These are phyloP conservation scores for Plectosphaerella cucumerina DNA, from an alignment of 2,329 filamentous ascomycete species.

Conservation along the genomic window DNA sequence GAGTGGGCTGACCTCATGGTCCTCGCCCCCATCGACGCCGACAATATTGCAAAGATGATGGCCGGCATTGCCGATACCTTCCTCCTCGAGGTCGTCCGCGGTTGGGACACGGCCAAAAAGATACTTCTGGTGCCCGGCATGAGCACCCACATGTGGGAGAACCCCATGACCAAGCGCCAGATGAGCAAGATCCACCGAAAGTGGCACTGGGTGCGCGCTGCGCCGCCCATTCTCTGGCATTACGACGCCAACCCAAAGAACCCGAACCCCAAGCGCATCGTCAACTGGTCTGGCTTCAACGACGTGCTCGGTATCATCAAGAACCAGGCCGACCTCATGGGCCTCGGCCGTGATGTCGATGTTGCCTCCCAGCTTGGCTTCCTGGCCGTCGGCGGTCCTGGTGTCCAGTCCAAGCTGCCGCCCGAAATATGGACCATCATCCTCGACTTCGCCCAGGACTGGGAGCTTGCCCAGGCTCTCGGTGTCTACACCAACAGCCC, in stretches of 20 bases:
- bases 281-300: slow-evolving; percentile 62
- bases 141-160: slow-evolving; percentile 86
- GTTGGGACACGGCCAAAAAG: slow-evolving; percentile 84
- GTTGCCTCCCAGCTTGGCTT: slow-evolving; percentile 37
- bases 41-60: slow-evolving; percentile 83
- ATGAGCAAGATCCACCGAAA: slow-evolving; percentile 77
- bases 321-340: slow-evolving; percentile 72
- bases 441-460: slow-evolving; percentile 79
- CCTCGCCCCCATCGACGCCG: slow-evolving; percentile 78
- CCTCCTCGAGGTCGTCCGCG: slow-evolving; percentile 73
- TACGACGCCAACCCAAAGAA: slow-evolving; percentile 53
- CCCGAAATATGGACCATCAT: slow-evolving; percentile 88
- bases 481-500: slow-evolving; percentile 75
- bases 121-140: slow-evolving; percentile 84
- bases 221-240: slow-evolving; percentile 79
- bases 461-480: slow-evolving; percentile 81
- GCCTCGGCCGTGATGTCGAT: slow-evolving; percentile 68
- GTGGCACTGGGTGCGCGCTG: slow-evolving; percentile 82
- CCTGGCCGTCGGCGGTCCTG: slow-evolving; percentile 23
- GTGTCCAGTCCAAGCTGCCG: slow-evolving; percentile 53
- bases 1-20: slow-evolving; percentile 87
- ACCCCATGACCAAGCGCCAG: slow-evolving; percentile 83
- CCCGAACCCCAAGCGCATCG: slow-evolving; percentile 42
- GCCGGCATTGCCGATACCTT: slow-evolving; percentile 78
- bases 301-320: slow-evolving; percentile 71